phyloP scores from a whole-genome alignment of 2,329 filamentous ascomycete genomes.

The Chrysoporthe deuterocubensis region DNA sequence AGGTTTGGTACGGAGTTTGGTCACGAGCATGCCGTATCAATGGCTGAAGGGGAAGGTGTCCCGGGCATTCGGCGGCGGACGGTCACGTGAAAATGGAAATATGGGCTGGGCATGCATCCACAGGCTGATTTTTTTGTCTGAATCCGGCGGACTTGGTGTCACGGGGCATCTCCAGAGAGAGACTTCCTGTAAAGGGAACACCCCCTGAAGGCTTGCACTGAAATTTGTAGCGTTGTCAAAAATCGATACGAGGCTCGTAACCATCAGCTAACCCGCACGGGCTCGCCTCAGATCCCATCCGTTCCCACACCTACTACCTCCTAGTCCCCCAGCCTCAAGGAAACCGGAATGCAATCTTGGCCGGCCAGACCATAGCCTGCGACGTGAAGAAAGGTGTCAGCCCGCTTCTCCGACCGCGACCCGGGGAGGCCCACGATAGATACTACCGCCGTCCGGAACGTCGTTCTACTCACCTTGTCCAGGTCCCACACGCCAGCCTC shows the following conservation, averaged over 20 bases:
- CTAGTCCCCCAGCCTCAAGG: conserved; percentile 28
- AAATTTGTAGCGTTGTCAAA: conserved; percentile 1
- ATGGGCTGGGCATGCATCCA: conserved; percentile 7
- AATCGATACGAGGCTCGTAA: neutral
- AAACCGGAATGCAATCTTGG: conserved; percentile 47
- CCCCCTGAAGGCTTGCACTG: neutral
- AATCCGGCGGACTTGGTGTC: neutral
- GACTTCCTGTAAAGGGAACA: neutral
- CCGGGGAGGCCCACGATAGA: no score
- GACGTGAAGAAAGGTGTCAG: conserved; percentile 13
- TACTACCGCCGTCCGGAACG: no score
- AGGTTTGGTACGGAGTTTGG: conserved; percentile 9
- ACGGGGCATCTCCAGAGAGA: neutral
- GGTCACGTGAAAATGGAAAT: conserved; percentile 2
- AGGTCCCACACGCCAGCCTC: conserved; percentile 79
- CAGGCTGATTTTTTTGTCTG: neutral
- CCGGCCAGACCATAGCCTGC: conserved; percentile 55
- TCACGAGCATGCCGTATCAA: neutral
- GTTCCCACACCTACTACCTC: neutral
- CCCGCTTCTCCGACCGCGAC: neutral
- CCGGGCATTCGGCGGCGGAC: conserved; percentile 3
- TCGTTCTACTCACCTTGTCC: conserved; percentile 55
- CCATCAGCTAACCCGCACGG: neutral
- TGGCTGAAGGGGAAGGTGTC: neutral
- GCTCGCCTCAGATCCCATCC: neutral